Percentiles rank a stretch among this genome's conserved stretches.
Conservation (phyloP, 352 stramenopile genomes). For the Globisporangium uncinulatum region DNA sequence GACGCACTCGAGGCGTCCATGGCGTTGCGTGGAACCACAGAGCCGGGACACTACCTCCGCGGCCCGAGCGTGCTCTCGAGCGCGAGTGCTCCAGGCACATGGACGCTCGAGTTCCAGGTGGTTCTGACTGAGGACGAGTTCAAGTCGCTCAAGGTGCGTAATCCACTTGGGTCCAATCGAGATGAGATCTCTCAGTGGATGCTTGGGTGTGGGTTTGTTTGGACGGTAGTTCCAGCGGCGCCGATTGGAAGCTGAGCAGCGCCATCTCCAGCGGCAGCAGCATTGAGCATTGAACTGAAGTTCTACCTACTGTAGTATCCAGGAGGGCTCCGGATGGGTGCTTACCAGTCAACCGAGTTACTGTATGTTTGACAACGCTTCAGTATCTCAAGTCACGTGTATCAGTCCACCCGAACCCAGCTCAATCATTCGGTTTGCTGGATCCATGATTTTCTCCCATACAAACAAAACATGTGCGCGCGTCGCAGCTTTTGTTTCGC, state of each 20-base stretch:
- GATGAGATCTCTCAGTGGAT: not conserved
- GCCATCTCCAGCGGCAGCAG: slow-evolving; percentile 39
- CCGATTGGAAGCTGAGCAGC: slow-evolving; percentile 46
- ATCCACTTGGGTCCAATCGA: not conserved
- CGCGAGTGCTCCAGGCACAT: not conserved
- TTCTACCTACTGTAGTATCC: too few relatives aligned
- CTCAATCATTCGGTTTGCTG: too few relatives aligned
- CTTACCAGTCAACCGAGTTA: too few relatives aligned
- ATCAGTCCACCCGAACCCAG: not conserved
- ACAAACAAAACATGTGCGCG: not conserved
- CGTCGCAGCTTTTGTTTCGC: not conserved
- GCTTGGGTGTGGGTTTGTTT: not conserved
- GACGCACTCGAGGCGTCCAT: slow-evolving; percentile 37
- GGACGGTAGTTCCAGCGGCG: slow-evolving; percentile 39
- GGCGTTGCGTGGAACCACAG: slow-evolving; percentile 33
- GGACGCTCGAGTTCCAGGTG: slow-evolving; percentile 48
- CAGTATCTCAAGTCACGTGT: too few relatives aligned
- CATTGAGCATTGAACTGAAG: not conserved
- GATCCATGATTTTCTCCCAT: not conserved
- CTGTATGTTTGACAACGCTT: too few relatives aligned
- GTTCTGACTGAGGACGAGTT: slow-evolving; percentile 54
- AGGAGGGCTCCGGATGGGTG: too few relatives aligned
- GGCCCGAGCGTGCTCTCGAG: slow-evolving; percentile 19
- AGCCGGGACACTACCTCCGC: slow-evolving; percentile 49
- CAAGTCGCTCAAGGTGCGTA: slow-evolving; percentile 45